Percentiles rank a stretch among this genome's conserved stretches.
phyloP scores from a whole-genome alignment of 2,329 filamentous ascomycete genomes.

The Exophiala spinifera region DNA sequence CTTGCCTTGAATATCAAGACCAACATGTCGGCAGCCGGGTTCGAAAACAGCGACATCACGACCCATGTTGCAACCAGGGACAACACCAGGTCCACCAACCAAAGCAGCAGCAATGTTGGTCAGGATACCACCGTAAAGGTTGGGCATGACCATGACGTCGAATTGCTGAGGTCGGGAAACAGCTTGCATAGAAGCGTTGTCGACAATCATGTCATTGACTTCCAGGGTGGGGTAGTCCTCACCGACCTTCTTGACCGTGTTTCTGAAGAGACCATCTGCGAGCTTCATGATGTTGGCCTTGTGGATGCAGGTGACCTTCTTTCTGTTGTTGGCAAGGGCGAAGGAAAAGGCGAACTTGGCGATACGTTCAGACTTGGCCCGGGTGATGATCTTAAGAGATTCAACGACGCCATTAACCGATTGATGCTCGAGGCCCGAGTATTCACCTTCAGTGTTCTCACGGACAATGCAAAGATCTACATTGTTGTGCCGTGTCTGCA shows the following conservation, averaged over 20 bases:
- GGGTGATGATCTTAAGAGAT: conserved; percentile 99
- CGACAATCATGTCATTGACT: conserved; percentile 99
- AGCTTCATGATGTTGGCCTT: conserved; percentile 99
- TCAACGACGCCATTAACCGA: conserved; percentile 94
- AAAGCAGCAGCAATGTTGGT: conserved; percentile 98
- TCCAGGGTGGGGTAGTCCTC: conserved; percentile 95
- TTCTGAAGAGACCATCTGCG: conserved; percentile 96
- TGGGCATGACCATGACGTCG: conserved; percentile 99
- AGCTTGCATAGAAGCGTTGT: conserved; percentile 99
- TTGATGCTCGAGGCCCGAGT: conserved; percentile 98
- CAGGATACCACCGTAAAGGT: conserved; percentile 72
- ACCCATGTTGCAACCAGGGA: conserved; percentile 99
- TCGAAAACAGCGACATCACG: conserved; percentile 97
- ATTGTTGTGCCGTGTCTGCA: conserved; percentile 93
- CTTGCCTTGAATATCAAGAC: conserved; percentile 99
- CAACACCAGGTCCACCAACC: conserved; percentile 93
- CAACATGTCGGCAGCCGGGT: conserved; percentile 97
- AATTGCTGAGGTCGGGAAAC: conserved; percentile 96
- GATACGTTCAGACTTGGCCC: conserved; percentile 97
- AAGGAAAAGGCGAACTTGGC: conserved; percentile 98
- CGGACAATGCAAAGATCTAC: conserved; percentile 99
- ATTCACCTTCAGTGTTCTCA: conserved; percentile 99
- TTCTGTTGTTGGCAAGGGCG: conserved; percentile 95
- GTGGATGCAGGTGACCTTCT: conserved; percentile 99
- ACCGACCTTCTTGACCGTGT: conserved; percentile 88